Percentiles rank a stretch among this genome's conserved stretches.
Evolutionary conservation across 495 filamentous ascomycete genomes (phyloP).

Genomic region (Amorphotheca resinae): DNA sequence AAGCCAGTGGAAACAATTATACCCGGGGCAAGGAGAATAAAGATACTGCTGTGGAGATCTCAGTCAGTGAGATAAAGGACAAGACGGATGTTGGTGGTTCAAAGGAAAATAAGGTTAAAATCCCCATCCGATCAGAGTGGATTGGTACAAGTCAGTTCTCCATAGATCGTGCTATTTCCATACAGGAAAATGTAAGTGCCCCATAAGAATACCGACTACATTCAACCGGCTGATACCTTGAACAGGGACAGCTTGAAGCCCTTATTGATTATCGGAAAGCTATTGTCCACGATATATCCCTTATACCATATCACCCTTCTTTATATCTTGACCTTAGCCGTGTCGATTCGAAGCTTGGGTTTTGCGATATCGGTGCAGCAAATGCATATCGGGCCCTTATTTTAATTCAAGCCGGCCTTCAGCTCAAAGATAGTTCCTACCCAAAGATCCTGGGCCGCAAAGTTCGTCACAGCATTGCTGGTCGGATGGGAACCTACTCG

Average conservation of each 20-base stretch:
- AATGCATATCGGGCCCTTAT: conserved; percentile 6
- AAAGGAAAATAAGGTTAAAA: not conserved
- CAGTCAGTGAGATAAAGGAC: no score
- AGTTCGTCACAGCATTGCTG: conserved; percentile 1
- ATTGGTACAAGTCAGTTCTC: conserved; percentile 9
- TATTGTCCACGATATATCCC: conserved; percentile 7
- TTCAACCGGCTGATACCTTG: not conserved
- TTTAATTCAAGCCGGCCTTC: conserved; percentile 3
- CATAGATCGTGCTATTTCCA: not conserved
- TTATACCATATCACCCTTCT: conserved; percentile 7
- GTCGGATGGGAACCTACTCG: not conserved
- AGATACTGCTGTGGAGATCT: no score
- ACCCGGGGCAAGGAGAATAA: no score
- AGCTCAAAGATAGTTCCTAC: not conserved
- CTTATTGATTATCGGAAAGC: conserved; percentile 5
- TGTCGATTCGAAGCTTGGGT: conserved; percentile 8
- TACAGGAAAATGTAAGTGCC: conserved; percentile 4
- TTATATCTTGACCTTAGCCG: not conserved
- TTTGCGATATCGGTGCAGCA: conserved; percentile 7
- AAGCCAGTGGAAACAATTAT: no score
- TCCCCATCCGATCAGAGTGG: conserved; percentile 4
- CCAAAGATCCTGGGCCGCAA: not conserved
- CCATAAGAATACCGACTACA: not conserved
- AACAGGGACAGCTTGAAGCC: conserved; percentile 1
- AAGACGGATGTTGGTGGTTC: not conserved